A percentile compares a stretch with the other conserved stretches of the same genome.
These are phyloP conservation scores for Paspalum notatum DNA, from an alignment of 176 grass and related monocot species.

Conservation along the genomic window DNA sequence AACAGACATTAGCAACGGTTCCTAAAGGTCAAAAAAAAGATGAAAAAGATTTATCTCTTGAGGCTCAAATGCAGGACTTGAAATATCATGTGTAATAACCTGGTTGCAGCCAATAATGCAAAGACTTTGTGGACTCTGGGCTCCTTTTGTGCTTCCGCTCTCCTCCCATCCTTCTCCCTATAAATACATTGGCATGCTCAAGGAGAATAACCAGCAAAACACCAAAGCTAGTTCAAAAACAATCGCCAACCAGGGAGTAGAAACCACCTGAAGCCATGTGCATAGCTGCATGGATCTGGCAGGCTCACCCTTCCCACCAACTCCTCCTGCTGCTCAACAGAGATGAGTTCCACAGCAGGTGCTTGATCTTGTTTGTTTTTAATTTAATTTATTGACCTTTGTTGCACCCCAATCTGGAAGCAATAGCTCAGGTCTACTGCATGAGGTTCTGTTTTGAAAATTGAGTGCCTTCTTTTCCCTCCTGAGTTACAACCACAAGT, in stretches of 20 bases:
- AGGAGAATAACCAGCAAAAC: constrained; percentile 36
- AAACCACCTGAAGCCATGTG: constrained; percentile 67
- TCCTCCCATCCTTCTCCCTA: constrained; percentile 42
- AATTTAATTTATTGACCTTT: constrained; percentile 10
- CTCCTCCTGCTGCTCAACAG: constrained; percentile 81
- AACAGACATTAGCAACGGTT: no score
- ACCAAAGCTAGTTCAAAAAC: constrained; percentile 6
- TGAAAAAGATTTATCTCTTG: no score
- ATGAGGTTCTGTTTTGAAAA: background rate
- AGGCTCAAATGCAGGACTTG: no score
- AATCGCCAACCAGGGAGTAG: constrained; percentile 17
- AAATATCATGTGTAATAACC: no score
- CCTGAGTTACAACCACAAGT: constrained; percentile 6
- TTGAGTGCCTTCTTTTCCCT: constrained; percentile 11
- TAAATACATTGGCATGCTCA: constrained; percentile 49
- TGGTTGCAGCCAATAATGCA: constrained; percentile 43
- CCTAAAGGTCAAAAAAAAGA: no score
- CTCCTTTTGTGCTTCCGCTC: background rate
- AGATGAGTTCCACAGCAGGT: constrained; percentile 90
- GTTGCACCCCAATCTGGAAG: constrained; percentile 1
- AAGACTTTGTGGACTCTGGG: constrained; percentile 41
- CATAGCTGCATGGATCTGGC: constrained; percentile 95
- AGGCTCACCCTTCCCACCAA: constrained; percentile 74
- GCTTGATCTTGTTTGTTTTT: background rate
- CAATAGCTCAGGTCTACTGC: background rate